Evolutionary conservation across 2,329 filamentous ascomycete genomes (phyloP).

Genomic region (Fusarium beomiforme): DNA sequence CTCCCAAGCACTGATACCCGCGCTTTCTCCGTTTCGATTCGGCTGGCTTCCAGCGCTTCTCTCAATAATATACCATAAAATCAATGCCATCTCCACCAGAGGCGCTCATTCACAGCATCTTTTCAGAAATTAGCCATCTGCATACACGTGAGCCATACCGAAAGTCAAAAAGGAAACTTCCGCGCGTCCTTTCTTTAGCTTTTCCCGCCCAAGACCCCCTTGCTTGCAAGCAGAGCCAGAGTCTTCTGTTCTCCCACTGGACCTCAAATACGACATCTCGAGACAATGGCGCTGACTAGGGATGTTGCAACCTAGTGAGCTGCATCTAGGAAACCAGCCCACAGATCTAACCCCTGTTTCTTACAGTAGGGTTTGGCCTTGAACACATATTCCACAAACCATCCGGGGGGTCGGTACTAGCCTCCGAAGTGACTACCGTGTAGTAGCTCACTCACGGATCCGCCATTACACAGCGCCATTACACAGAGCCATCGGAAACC

Average conservation of each 20-base stretch:
- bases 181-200: constrained; percentile 1
- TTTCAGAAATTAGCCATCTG: constrained; percentile 17
- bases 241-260: not conserved
- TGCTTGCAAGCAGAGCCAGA: not conserved
- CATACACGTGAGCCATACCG: constrained; percentile 6
- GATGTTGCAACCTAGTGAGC: constrained; percentile 7
- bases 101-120: constrained; percentile 5
- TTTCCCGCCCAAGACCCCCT: not conserved
- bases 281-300: constrained; percentile 27
- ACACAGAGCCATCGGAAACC: constrained; percentile 3
- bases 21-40: not conserved
- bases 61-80: constrained; percentile 8
- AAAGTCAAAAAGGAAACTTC: constrained; percentile 7
- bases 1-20: not conserved
- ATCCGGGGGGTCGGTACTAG: constrained; percentile 6
- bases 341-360: constrained; percentile 1
- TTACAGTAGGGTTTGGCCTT: constrained; percentile 16
- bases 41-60: not conserved
- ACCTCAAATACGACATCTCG: not conserved
- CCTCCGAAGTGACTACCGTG: constrained; percentile 4
- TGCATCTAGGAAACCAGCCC: constrained; percentile 3
- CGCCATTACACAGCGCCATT: constrained; percentile 3
- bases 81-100: constrained; percentile 20
- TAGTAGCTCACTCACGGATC: not conserved
- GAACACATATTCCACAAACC: not conserved